These are phyloP conservation scores for Buxus sempervirens DNA, from an alignment of 164 flowering plant genomes.

Conservation along the genomic window DNA sequence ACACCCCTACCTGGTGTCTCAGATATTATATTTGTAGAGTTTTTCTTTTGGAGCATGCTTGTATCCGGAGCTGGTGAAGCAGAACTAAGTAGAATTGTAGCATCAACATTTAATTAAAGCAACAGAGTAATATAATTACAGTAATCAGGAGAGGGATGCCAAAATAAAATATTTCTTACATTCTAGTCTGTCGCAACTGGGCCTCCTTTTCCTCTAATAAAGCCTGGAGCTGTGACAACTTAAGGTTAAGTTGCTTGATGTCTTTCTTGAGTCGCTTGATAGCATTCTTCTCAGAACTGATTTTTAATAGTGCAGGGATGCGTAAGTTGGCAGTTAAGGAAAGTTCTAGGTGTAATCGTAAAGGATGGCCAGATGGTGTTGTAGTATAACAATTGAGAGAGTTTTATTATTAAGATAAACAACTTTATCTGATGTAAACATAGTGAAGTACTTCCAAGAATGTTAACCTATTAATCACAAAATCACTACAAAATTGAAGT, in stretches of 20 bases:
- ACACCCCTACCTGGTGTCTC: slow-evolving; percentile 18
- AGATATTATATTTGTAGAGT: slow-evolving; percentile 13
- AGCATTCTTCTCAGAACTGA: slow-evolving; percentile 73
- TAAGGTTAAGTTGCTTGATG: slow-evolving; percentile 70
- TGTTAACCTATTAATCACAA: not conserved
- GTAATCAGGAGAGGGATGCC: not conserved
- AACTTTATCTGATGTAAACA: not conserved
- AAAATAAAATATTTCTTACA: slow-evolving; percentile 33
- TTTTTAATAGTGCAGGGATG: slow-evolving; percentile 76
- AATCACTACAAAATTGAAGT: not conserved
- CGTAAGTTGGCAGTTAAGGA: slow-evolving; percentile 67
- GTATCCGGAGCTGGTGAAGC: slow-evolving; percentile 25
- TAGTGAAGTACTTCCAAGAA: not conserved
- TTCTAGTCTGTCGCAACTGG: slow-evolving; percentile 47
- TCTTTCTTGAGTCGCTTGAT: slow-evolving; percentile 72
- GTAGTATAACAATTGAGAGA: not conserved
- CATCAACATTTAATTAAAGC: slow-evolving; percentile 10
- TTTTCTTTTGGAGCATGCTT: slow-evolving; percentile 18
- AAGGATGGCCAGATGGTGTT: not conserved
- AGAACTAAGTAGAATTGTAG: slow-evolving; percentile 28
- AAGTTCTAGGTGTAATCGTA: not conserved
- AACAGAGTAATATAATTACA: slow-evolving; percentile 2
- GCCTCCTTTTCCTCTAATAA: slow-evolving; percentile 77
- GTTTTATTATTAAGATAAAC: not conserved
- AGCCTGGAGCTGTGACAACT: slow-evolving; percentile 74